Evolutionary conservation across 257 asterid species (phyloP), one percentile per base, ranked within the genome.

Genomic region (Scutellaria galericulata): DNA sequence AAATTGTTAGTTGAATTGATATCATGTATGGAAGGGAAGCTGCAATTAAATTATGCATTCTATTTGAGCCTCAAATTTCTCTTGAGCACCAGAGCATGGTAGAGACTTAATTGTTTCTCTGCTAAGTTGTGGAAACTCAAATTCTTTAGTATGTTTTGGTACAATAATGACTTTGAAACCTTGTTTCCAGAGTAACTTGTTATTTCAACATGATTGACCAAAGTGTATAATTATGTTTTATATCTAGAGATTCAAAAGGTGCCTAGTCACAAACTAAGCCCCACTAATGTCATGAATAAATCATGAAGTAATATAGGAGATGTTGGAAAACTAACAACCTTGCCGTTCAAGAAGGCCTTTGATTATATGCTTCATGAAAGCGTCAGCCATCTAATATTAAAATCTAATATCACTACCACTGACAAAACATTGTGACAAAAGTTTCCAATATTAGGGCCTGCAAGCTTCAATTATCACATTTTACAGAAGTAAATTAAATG

Each of bases 21-120:
- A 24, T 52, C 42, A 62, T 15, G 46, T 7, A 22, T 48, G 61
- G 14, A 15, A 22, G 37, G 60, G 53, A 20, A 47, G 57, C n/a
- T 47, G 14, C 63, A 13, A 55, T 24, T 20, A 42, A 27, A 24
- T 27, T 66, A 47, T 20, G 46, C 35, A 52, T 51, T 53, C 40
- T 20, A 68, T 64, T 42, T 41, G 24, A 54, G 59, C 66, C 37
- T 64, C 47, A 54, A 40, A 73, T 64, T 65, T 65, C 45, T 57
- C 62, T 40, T 60, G 5, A 60, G 68, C 37, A 31, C 37, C 37
- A 31, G 37, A 24, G 27, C 46, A 53, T 27, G 56, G 39, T 6
- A 39, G 40, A 15, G 7, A 68, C 7, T 39, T 42, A 58, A 39
- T 20, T 48, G 12, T 40, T 58, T 7, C 47, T 55, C 27, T 22